phyloP scores from a whole-genome alignment of 179 eudicot species.

The Drosera spatulata region DNA sequence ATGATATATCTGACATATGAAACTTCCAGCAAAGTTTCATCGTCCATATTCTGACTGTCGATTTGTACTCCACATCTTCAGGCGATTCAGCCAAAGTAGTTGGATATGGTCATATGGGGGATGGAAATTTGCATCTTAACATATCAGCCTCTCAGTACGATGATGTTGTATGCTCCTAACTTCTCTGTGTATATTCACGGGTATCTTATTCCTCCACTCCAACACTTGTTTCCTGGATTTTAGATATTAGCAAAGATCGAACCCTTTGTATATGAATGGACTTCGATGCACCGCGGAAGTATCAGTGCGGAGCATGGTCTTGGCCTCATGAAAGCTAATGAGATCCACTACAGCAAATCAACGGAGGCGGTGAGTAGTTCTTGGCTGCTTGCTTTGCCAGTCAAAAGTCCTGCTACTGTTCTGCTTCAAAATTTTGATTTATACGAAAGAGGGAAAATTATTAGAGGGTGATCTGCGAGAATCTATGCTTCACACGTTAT shows the following conservation, averaged over 20 bases:
- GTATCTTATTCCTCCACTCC: conserved; percentile 7
- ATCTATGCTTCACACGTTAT: too few relatives aligned
- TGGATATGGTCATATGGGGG: conserved; percentile 96
- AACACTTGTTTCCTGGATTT: conserved; percentile 3
- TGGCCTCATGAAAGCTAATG: conserved; percentile 92
- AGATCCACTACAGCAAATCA: conserved; percentile 90
- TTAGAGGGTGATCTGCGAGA: too few relatives aligned
- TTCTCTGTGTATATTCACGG: conserved; percentile 1
- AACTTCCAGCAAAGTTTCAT: too few relatives aligned
- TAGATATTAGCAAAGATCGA: conserved; percentile 81
- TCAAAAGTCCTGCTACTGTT: background rate
- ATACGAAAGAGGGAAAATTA: too few relatives aligned
- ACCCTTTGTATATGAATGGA: conserved; percentile 98
- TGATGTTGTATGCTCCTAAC: conserved; percentile 52
- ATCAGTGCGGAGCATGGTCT: conserved; percentile 97
- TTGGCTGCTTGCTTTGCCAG: background rate
- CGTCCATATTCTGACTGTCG: too few relatives aligned
- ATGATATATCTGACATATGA: too few relatives aligned
- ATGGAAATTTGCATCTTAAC: conserved; percentile 94
- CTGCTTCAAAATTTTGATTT: background rate
- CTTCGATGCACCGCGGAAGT: conserved; percentile 86
- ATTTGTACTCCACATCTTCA: conserved; percentile 9
- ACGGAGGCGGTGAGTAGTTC: conserved; percentile 60
- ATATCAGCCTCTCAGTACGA: conserved; percentile 67
- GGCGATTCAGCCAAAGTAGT: conserved; percentile 66